phyloP scores from a whole-genome alignment of 495 filamentous ascomycete genomes.

The Penicillium malachiteum region DNA sequence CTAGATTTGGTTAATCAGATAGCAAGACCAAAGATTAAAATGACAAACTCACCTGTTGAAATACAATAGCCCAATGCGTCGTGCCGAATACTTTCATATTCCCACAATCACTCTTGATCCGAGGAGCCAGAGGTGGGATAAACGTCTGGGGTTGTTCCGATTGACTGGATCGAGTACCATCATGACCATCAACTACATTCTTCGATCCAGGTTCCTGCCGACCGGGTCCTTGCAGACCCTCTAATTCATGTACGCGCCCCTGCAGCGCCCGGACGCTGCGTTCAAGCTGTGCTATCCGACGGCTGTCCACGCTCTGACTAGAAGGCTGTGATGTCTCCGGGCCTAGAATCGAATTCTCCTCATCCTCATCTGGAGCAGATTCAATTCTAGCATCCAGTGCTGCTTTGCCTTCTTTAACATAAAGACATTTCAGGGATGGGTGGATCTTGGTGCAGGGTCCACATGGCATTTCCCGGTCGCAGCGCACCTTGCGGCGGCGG shows the following conservation, averaged over 20 bases:
- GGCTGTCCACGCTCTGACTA: not conserved
- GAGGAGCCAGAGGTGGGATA: constrained; percentile 15
- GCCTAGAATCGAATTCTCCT: not conserved
- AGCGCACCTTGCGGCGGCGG: constrained; percentile 45
- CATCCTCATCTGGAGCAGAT: not conserved
- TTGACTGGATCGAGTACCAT: not conserved
- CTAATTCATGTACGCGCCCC: constrained; percentile 15
- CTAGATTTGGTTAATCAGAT: constrained; percentile 6
- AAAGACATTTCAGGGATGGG: constrained; percentile 23
- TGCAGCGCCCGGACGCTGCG: constrained; percentile 17
- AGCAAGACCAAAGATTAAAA: not conserved
- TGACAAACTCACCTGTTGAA: constrained; percentile 33
- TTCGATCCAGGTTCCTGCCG: not conserved
- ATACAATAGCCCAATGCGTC: constrained; percentile 42
- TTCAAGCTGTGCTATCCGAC: constrained; percentile 15
- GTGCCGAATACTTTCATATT: constrained; percentile 42
- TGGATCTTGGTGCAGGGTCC: constrained; percentile 35
- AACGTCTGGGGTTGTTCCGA: constrained; percentile 10
- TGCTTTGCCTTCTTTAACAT: constrained; percentile 21
- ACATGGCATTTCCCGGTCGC: constrained; percentile 43
- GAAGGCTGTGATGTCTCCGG: not conserved
- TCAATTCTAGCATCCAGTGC: constrained; percentile 11
- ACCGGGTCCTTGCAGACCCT: not conserved
- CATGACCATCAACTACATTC: not conserved
- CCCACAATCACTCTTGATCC: constrained; percentile 12